Percentiles rank a stretch among this genome's conserved stretches.
Conservation (phyloP, 2,329 filamentous ascomycete species). For the Leptographium procerum region DNA sequence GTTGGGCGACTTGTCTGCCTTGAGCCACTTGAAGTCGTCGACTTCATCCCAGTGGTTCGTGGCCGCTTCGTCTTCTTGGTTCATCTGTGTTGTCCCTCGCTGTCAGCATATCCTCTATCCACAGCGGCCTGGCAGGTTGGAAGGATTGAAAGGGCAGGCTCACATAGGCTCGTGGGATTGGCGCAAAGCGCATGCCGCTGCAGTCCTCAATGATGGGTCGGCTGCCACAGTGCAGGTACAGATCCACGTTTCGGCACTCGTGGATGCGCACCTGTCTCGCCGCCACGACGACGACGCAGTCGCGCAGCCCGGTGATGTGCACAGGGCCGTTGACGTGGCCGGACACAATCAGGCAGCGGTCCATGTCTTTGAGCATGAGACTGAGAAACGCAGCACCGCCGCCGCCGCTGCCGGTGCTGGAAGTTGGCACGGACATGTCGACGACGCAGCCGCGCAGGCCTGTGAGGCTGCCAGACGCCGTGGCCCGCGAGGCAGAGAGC, state of each 20-base stretch:
- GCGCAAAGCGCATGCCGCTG: slow-evolving; percentile 63
- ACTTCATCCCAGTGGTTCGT: slow-evolving; percentile 78
- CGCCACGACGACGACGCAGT: slow-evolving; percentile 66
- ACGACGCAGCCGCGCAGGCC: slow-evolving; percentile 61
- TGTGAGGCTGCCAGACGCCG: slow-evolving; percentile 61
- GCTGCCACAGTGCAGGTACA: slow-evolving; percentile 74
- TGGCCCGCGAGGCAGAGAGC: slow-evolving; percentile 55
- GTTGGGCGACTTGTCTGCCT: slow-evolving; percentile 74
- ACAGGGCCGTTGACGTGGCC: slow-evolving; percentile 69
- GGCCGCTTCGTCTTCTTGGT: slow-evolving; percentile 18
- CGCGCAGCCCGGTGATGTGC: slow-evolving; percentile 65
- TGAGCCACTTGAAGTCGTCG: slow-evolving; percentile 97
- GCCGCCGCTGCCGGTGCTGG: slow-evolving; percentile 18
- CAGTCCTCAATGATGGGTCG: slow-evolving; percentile 94
- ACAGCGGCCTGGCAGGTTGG: too few relatives aligned
- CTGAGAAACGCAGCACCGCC: slow-evolving; percentile 56
- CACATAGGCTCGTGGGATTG: slow-evolving; percentile 52
- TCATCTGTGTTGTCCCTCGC: too few relatives aligned
- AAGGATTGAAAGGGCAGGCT: too few relatives aligned
- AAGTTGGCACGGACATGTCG: slow-evolving; percentile 61
- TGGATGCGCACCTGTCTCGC: slow-evolving; percentile 91
- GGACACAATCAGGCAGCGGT: slow-evolving; percentile 60
- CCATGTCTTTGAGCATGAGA: slow-evolving; percentile 55
- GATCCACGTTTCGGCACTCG: slow-evolving; percentile 65
- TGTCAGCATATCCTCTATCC: too few relatives aligned